Percentiles rank a stretch among this genome's conserved stretches.
These are phyloP conservation scores for Irpex sp. DNA, from an alignment of 1,284 basidiomycete genomes.

Conservation along the genomic window DNA sequence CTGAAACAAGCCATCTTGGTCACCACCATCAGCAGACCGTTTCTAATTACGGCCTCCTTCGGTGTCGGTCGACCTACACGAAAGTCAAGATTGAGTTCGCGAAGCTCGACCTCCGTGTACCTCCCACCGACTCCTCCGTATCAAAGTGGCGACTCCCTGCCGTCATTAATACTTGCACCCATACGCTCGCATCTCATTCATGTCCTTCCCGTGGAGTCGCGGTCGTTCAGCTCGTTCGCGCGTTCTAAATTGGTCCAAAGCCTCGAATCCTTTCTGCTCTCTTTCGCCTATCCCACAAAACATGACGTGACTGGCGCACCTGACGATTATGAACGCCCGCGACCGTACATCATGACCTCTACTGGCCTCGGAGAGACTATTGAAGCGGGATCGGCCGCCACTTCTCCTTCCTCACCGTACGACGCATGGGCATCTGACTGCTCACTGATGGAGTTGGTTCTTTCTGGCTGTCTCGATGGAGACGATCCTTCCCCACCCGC, in stretches of 20 bases:
- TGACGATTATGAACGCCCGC: constrained; percentile 22
- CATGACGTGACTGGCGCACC: constrained; percentile 8
- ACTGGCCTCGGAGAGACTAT: constrained; percentile 28
- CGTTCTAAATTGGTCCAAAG: constrained; percentile 29
- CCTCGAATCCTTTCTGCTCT: constrained; percentile 35
- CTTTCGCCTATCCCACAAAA: constrained; percentile 25
- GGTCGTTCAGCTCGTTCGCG: constrained; percentile 14
- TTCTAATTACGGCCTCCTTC: constrained; percentile 27
- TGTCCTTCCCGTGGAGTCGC: constrained; percentile 23
- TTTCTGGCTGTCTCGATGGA: constrained; percentile 33
- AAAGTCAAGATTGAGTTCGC: constrained; percentile 6
- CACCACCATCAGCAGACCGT: constrained; percentile 39
- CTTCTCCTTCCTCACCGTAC: constrained; percentile 13
- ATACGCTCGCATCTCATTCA: constrained; percentile 30
- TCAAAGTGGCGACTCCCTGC: constrained; percentile 19
- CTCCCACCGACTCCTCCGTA: constrained; percentile 19
- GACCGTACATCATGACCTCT: constrained; percentile 31
- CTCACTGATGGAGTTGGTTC: constrained; percentile 33
- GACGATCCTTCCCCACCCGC: constrained; percentile 5
- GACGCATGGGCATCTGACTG: constrained; percentile 20
- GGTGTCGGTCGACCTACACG: not conserved
- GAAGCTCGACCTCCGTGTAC: constrained; percentile 22
- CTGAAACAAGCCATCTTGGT: constrained; percentile 40
- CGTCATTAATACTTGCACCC: constrained; percentile 11
- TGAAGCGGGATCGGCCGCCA: constrained; percentile 11